phyloP scores from a whole-genome alignment of 306 rosid species.

The Glycyrrhiza uralensis region DNA sequence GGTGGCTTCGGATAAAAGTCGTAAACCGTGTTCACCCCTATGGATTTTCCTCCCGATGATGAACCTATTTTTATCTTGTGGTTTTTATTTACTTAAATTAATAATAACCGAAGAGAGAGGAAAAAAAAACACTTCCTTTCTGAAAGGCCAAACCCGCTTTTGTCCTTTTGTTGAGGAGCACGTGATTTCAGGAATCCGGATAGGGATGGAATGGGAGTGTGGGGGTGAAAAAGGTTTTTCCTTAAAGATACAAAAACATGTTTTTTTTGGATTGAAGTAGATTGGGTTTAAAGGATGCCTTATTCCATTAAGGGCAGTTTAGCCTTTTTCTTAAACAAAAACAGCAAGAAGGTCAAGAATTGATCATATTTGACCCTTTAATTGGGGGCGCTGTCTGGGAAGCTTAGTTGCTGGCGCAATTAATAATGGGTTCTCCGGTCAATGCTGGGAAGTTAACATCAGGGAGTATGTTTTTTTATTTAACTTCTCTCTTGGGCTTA shows the following conservation, averaged over 20 bases:
- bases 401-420: not conserved
- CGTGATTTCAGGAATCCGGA: constrained; percentile 16
- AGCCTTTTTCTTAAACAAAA: not conserved
- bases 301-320: not conserved
- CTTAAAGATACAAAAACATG: not conserved
- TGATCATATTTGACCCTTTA: not conserved
- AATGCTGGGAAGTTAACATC: not conserved
- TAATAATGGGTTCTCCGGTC: not conserved
- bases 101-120: constrained; percentile 28
- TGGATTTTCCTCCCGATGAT: constrained; percentile 20
- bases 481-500: too few species aligned
- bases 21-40: constrained; percentile 20
- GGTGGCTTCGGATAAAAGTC: constrained; percentile 19
- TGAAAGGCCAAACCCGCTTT: not conserved
- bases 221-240: not conserved
- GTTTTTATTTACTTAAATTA: constrained; percentile 30
- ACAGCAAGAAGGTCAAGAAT: not conserved
- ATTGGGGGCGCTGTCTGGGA: not conserved
- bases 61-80: constrained; percentile 25
- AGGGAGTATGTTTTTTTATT: too few species aligned
- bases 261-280: not conserved
- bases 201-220: not conserved
- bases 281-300: not conserved
- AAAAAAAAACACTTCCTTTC: constrained; percentile 4
- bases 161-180: constrained; percentile 23